These are phyloP conservation scores for Rhizopus arrhizus DNA, from an alignment of 371 early-diverging fungal genomes.

Conservation along the genomic window DNA sequence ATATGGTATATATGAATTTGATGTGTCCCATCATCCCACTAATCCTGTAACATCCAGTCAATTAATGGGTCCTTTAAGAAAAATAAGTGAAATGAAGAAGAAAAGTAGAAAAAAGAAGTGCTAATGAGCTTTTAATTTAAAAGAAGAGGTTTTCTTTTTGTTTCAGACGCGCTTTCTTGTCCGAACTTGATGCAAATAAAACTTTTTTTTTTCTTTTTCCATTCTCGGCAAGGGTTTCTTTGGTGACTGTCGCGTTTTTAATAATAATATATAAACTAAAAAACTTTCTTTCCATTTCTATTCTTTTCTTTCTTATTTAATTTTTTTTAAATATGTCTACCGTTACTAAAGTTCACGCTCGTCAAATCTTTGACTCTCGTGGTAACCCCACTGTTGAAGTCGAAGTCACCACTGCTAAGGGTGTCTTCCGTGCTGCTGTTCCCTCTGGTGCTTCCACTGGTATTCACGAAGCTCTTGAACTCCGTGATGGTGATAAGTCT, in stretches of 20 bases:
- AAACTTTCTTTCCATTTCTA: neutral
- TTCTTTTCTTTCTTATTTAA: slow-evolving; percentile 9
- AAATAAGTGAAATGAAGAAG: slow-evolving; percentile 8
- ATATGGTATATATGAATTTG: neutral
- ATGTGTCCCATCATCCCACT: neutral
- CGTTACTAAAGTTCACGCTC: slow-evolving; percentile 86
- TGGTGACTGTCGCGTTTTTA: slow-evolving; percentile 4
- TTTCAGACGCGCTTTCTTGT: neutral
- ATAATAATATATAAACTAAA: slow-evolving; percentile 1
- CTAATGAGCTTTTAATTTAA: neutral
- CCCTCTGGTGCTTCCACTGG: slow-evolving; percentile 99
- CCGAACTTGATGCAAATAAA: neutral
- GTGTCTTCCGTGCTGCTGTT: slow-evolving; percentile 95
- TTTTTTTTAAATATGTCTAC: slow-evolving; percentile 24
- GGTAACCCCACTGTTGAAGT: slow-evolving; percentile 99
- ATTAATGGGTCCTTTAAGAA: neutral
- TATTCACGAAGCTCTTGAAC: slow-evolving; percentile 97
- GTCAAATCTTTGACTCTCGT: slow-evolving; percentile 99
- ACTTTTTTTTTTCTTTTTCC: neutral
- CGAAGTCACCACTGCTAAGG: slow-evolving; percentile 91
- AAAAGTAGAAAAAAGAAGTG: neutral
- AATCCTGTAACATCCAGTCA: neutral
- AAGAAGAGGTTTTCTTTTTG: no score
- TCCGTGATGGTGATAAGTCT: slow-evolving; percentile 88
- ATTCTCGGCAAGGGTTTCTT: neutral